A percentile compares a stretch with the other conserved stretches of the same genome.
These are phyloP conservation scores for Fusarium udum DNA, from an alignment of 2,329 filamentous ascomycete species.

Conservation along the genomic window DNA sequence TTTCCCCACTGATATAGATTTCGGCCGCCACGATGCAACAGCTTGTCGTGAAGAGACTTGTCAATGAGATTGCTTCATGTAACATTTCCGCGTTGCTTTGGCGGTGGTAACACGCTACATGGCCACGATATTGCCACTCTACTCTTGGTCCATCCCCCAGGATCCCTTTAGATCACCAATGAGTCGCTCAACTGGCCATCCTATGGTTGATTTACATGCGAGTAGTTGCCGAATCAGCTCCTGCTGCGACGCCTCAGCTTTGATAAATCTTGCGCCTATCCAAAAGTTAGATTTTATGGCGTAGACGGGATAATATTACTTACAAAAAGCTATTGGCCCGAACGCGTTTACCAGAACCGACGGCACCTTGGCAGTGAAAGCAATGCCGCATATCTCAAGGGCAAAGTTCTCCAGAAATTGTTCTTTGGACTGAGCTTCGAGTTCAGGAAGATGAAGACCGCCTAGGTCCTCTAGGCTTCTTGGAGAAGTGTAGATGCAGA, in stretches of 20 bases:
- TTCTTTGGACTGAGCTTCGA: background rate
- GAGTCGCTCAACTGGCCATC: constrained; percentile 53
- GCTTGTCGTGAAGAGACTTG: background rate
- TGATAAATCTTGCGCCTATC: constrained; percentile 47
- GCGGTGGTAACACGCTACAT: rapidly evolving
- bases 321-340: constrained; percentile 59
- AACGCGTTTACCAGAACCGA: constrained; percentile 59
- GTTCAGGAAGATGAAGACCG: background rate
- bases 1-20: constrained; percentile 11
- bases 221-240: constrained; percentile 47
- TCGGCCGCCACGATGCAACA: background rate
- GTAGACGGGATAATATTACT: constrained; percentile 16
- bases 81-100: background rate
- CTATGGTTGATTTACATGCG: constrained; percentile 48
- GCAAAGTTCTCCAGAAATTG: constrained; percentile 49
- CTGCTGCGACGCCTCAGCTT: constrained; percentile 37
- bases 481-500: constrained; percentile 34
- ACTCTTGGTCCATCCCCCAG: constrained; percentile 33
- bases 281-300: background rate
- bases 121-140: background rate
- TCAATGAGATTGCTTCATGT: background rate
- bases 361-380: constrained; percentile 54
- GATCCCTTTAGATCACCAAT: constrained; percentile 43
- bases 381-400: constrained; percentile 54
- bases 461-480: constrained; percentile 6